Evolutionary conservation across 1,284 basidiomycete genomes (phyloP).

Genomic region (Moesziomyces sp.): DNA sequence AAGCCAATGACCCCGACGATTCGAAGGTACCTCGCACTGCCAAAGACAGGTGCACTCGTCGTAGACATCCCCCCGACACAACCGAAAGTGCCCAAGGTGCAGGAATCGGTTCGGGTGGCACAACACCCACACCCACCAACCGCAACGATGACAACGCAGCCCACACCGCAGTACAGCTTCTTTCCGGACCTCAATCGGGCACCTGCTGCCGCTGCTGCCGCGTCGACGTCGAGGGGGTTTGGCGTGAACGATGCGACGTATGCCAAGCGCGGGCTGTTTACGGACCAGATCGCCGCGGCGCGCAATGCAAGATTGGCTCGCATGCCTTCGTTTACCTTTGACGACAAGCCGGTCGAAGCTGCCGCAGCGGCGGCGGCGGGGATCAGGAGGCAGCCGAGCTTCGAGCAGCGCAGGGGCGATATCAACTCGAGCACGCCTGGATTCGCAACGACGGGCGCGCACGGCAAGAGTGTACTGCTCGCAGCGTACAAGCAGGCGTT

Average conservation of each 20-base stretch:
- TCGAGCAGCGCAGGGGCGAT: constrained; percentile 19
- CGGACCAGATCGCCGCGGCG: constrained; percentile 42
- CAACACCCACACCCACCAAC: not conserved
- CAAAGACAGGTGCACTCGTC: constrained; percentile 45
- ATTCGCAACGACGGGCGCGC: constrained; percentile 25
- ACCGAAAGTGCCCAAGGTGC: not conserved
- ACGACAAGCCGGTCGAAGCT: constrained; percentile 11
- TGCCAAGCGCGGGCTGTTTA: constrained; percentile 27
- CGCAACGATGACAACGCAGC: not conserved
- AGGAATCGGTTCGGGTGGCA: not conserved
- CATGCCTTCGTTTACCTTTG: constrained; percentile 29
- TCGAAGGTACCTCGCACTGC: constrained; percentile 68
- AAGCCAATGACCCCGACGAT: constrained; percentile 70
- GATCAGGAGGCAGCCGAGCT: constrained; percentile 25
- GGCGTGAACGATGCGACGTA: constrained; percentile 36
- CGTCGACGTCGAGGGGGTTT: not conserved
- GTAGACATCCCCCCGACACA: constrained; percentile 17
- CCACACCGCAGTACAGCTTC: constrained; percentile 22
- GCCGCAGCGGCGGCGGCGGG: constrained; percentile 2
- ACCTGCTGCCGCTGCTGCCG: too few relatives aligned
- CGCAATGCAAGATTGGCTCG: constrained; percentile 28
- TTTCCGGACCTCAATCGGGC: constrained; percentile 22
- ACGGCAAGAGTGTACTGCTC: constrained; percentile 29
- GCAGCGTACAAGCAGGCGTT: constrained; percentile 47
- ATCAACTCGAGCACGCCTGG: constrained; percentile 20